phyloP scores from a whole-genome alignment of 352 stramenopile genomes.

The Phytophthora tentaculata region DNA sequence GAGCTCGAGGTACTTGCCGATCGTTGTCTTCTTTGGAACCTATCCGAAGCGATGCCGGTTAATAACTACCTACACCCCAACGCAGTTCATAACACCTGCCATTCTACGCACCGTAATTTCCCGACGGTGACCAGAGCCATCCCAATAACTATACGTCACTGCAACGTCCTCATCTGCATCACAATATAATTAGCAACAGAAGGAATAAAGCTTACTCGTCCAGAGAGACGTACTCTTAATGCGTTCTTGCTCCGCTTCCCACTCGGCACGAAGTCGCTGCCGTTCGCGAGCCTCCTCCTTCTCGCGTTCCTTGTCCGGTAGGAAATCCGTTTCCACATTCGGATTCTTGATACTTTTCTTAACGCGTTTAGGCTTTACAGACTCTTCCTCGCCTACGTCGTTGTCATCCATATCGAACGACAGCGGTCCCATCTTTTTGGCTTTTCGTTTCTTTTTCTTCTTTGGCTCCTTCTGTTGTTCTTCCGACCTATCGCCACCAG shows the following conservation, averaged over 20 bases:
- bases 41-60: conserved; percentile 20
- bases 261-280: conserved; percentile 90
- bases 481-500: conserved; percentile 31
- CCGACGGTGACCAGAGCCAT: conserved; percentile 95
- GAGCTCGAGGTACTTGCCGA: conserved; percentile 88
- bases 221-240: conserved; percentile 86
- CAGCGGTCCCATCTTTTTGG: conserved; percentile 76
- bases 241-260: conserved; percentile 91
- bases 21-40: conserved; percentile 93
- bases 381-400: conserved; percentile 46
- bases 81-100: not conserved
- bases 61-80: not conserved
- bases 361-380: conserved; percentile 38
- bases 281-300: conserved; percentile 78
- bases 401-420: conserved; percentile 88
- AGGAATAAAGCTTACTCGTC: not conserved
- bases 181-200: not conserved
- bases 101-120: conserved; percentile 79
- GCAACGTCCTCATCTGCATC: conserved; percentile 88
- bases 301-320: conserved; percentile 94
- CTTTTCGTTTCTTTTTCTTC: conserved; percentile 83
- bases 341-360: conserved; percentile 93
- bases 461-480: conserved; percentile 35
- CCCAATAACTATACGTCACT: conserved; percentile 99
- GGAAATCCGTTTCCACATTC: conserved; percentile 94